Base-by-base conservation (phyloP, 352 stramenopile species). In the Globisporangium barbulae region DNA sequence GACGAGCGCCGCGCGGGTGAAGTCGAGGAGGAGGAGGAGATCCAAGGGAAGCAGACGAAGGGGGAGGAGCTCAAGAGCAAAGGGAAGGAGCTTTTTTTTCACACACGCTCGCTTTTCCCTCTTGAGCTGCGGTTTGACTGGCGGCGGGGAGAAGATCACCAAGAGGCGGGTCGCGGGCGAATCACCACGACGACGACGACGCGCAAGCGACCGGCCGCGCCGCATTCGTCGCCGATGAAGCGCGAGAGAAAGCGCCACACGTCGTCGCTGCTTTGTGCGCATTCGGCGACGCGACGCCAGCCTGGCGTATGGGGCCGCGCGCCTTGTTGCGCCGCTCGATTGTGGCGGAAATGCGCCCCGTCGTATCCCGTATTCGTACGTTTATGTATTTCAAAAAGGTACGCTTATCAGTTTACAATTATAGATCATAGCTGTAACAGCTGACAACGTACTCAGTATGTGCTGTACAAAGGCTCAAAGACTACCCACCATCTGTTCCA, bases 251-350 rank as follows among this genome's bases (percentile, higher is more conserved):
- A 41, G 50, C 50, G 50, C 31, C 17, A 21, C 17, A 21, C 25
- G 25, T 13, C 22, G 49, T 21, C 49, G 49, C 31, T n/a, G 28
- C 49, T 56, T 37, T 56, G 49, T 15, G 49, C 49, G 30, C 49
- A 41, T 37, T 55, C 47, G 47, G 30, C 52, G 52, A 45, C 52
- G 52, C 52, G 52, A 57, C 52, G 52, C 25, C 25, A 30, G 50
- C 52, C 52, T 57, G 52, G 52, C 52, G 52, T 44, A 57, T 44
- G 52, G 50, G 35, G 35, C 35, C 19, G 13, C 39, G 50, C 50
- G 15, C 42, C 30, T 42, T 55, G 33, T 39, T 39, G 33, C 7
- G 49, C 49, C 25, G 50, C 50, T 56, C 19, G 30, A 22, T 57
- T 57, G 50, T 57, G 30, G 19, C 15, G 30, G 33, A 17, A 22